A percentile compares a stretch with the other conserved stretches of the same genome.
Evolutionary conservation across 257 asterid species (phyloP).

Genomic region (Fraxinus excelsior): DNA sequence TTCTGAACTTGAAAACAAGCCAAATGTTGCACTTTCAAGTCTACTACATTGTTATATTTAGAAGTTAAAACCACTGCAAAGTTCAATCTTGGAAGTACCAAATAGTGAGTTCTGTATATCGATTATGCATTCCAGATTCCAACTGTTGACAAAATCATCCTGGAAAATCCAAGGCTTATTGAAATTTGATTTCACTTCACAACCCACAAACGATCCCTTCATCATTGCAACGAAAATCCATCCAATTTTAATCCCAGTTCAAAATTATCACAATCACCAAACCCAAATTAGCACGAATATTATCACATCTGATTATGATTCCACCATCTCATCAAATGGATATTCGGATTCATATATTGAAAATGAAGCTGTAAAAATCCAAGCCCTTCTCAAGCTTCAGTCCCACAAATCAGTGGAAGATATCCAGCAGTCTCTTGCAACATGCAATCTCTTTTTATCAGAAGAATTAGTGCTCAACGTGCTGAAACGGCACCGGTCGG

Average conservation of each 20-base stretch:
- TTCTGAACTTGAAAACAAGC: neutral
- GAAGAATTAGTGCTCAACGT: slow-evolving; percentile 66
- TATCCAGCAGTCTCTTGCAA: slow-evolving; percentile 43
- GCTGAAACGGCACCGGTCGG: slow-evolving; percentile 69
- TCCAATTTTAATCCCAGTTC: slow-evolving; percentile 24
- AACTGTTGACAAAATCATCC: slow-evolving; percentile 8
- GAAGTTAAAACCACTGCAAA: neutral
- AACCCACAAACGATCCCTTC: slow-evolving; percentile 17
- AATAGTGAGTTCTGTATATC: neutral
- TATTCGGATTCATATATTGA: slow-evolving; percentile 29
- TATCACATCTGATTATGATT: slow-evolving; percentile 20
- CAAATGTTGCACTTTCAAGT: neutral
- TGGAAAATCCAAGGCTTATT: slow-evolving; percentile 22
- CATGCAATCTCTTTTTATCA: slow-evolving; percentile 36
- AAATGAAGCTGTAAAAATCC: slow-evolving; percentile 52
- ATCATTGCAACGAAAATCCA: slow-evolving; percentile 6
- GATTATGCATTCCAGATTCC: slow-evolving; percentile 35
- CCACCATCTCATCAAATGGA: slow-evolving; percentile 15
- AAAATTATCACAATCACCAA: slow-evolving; percentile 16
- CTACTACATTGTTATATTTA: neutral
- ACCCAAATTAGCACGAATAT: neutral
- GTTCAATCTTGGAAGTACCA: neutral
- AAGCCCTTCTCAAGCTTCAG: slow-evolving; percentile 51
- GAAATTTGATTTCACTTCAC: slow-evolving; percentile 1
- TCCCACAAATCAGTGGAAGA: slow-evolving; percentile 34